Conservation (phyloP, 257 asterid species). For the Verbena officinalis region DNA sequence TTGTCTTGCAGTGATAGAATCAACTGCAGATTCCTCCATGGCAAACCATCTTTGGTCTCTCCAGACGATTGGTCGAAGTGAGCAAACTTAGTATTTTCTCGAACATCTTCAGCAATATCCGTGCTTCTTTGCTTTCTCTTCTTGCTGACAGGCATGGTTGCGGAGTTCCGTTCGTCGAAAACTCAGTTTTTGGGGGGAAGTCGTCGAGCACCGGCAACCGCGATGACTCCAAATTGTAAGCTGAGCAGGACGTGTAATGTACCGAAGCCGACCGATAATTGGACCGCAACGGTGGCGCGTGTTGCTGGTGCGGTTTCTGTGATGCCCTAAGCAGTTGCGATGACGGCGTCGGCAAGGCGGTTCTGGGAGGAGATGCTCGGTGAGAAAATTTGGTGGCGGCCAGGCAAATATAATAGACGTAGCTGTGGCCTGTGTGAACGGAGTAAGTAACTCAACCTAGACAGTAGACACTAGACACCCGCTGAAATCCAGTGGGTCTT, state of each 20-base stretch:
- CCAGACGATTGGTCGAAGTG: constrained; percentile 33
- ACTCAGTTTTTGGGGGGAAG: constrained; percentile 12
- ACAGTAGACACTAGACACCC: no score
- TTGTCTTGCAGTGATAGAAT: constrained; percentile 62
- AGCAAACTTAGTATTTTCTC: constrained; percentile 38
- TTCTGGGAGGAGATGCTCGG: background rate
- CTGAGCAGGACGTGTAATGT: background rate
- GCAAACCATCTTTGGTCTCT: constrained; percentile 38
- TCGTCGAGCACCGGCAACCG: constrained; percentile 26
- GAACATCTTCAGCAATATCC: constrained; percentile 33
- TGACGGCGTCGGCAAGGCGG: constrained; percentile 17
- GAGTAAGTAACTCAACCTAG: background rate
- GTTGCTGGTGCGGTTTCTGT: background rate
- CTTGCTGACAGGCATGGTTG: constrained; percentile 34
- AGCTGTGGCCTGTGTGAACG: constrained; percentile 1
- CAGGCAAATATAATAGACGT: background rate
- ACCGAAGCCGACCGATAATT: background rate
- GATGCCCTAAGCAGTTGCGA: background rate
- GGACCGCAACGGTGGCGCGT: background rate
- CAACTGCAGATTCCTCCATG: constrained; percentile 76
- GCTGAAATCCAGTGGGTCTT: no score
- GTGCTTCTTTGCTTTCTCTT: constrained; percentile 56
- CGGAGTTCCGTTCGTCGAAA: constrained; percentile 7
- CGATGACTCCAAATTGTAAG: background rate
- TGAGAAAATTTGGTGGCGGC: constrained; percentile 26